phyloP scores from a whole-genome alignment of 495 filamentous ascomycete species.

The Aspergillus diversus region DNA sequence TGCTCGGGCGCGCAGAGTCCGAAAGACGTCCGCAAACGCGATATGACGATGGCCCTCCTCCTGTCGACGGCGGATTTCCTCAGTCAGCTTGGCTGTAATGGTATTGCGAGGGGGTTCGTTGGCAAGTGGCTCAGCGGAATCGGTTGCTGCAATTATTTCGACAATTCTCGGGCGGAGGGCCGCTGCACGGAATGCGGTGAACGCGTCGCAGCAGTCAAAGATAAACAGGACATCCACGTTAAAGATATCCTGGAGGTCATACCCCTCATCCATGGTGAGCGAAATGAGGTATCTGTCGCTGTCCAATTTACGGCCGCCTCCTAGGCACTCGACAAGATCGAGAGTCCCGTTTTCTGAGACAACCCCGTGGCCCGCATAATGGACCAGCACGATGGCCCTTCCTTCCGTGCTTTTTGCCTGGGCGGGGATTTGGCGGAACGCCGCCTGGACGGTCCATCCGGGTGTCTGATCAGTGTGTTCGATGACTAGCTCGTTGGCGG shows the following conservation, averaged over 20 bases:
- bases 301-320: not conserved
- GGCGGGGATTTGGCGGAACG: not conserved
- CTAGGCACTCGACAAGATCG: not conserved
- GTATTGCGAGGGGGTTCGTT: not conserved
- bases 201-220: slow-evolving; percentile 4
- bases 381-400: slow-evolving; percentile 3
- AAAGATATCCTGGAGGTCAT: slow-evolving; percentile 1
- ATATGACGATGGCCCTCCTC: slow-evolving; percentile 4
- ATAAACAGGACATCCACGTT: slow-evolving; percentile 9
- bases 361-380: slow-evolving; percentile 6
- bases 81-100: not conserved
- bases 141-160: slow-evolving; percentile 9
- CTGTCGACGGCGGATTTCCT: slow-evolving; percentile 5
- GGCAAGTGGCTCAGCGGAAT: not conserved
- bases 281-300: not conserved
- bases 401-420: not conserved
- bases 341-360: not conserved
- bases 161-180: slow-evolving; percentile 5
- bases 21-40: slow-evolving; percentile 6
- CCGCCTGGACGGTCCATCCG: slow-evolving; percentile 4
- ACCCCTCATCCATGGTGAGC: not conserved
- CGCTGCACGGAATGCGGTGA: not conserved
- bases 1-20: not conserved
- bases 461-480: not conserved
- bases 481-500: not conserved